phyloP scores from a whole-genome alignment of 2,329 filamentous ascomycete genomes.

The Tolypocladium album region DNA sequence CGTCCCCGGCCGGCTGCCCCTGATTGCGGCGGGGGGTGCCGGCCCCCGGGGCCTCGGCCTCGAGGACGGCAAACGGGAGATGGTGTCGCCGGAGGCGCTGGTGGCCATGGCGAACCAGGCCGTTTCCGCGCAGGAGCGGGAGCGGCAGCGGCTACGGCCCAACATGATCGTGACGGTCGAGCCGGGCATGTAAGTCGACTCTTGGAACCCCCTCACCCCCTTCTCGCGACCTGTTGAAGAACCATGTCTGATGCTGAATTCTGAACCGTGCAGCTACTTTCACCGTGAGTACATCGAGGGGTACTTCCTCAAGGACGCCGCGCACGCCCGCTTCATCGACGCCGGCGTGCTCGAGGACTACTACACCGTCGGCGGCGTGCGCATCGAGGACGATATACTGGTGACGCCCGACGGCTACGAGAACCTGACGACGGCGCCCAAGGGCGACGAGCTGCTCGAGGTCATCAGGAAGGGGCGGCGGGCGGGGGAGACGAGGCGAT shows the following conservation, averaged over 20 bases:
- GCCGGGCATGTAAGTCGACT: slow-evolving; percentile 50
- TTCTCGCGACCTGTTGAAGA: background rate
- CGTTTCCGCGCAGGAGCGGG: slow-evolving; percentile 11
- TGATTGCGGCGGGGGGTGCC: slow-evolving; percentile 19
- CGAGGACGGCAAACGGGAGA: slow-evolving; percentile 28
- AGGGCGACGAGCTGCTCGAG: slow-evolving; percentile 58
- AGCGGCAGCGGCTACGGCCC: slow-evolving; percentile 34
- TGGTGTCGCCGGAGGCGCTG: slow-evolving; percentile 25
- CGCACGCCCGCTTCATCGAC: slow-evolving; percentile 56
- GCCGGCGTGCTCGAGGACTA: slow-evolving; percentile 53
- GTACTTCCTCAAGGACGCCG: slow-evolving; percentile 49
- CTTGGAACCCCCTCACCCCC: background rate
- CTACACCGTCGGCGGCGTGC: slow-evolving; percentile 74
- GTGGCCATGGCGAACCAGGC: slow-evolving; percentile 14
- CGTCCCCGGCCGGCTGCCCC: slow-evolving; percentile 26
- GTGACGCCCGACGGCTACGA: slow-evolving; percentile 71
- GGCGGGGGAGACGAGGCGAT: background rate
- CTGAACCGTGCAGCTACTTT: slow-evolving; percentile 50
- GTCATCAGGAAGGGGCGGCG: slow-evolving; percentile 35
- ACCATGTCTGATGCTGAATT: background rate
- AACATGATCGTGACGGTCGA: slow-evolving; percentile 71
- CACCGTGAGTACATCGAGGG: slow-evolving; percentile 62
- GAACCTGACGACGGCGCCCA: slow-evolving; percentile 73
- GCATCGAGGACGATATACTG: slow-evolving; percentile 85
- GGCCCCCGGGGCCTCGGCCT: slow-evolving; percentile 16